Conservation (phyloP, 441 rosid species). For the Bocquillonia castaneifolia region DNA sequence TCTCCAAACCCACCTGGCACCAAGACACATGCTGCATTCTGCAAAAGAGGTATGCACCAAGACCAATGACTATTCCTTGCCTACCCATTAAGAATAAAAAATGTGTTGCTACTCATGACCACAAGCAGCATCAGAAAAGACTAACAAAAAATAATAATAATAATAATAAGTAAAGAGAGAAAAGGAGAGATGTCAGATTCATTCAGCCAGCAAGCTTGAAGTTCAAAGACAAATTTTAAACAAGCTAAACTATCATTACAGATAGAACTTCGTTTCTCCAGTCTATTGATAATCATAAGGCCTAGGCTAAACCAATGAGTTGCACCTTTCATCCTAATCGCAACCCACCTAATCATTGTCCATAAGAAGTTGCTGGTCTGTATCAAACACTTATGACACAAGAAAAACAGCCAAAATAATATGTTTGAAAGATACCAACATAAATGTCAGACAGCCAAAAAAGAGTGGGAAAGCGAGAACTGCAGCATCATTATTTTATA, state of each 20-base stretch:
- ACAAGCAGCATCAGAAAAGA: background rate
- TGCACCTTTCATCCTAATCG: too few species aligned
- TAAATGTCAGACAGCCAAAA: background rate
- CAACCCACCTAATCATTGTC: too few species aligned
- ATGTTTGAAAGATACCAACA: too few species aligned
- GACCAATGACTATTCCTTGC: background rate
- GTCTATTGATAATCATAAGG: too few species aligned
- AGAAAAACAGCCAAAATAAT: too few species aligned
- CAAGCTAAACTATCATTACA: too few species aligned
- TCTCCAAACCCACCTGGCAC: constrained; percentile 99
- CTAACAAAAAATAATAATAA: background rate
- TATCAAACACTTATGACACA: too few species aligned
- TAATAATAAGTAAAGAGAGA: background rate
- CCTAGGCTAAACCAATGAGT: too few species aligned
- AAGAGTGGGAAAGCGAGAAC: background rate
- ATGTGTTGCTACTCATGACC: background rate
- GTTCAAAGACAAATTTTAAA: background rate
- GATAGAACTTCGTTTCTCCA: too few species aligned
- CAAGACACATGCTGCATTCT: constrained; percentile 87
- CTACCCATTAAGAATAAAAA: background rate
- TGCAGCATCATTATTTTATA: background rate
- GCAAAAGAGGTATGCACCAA: constrained; percentile 15
- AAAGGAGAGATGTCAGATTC: background rate
- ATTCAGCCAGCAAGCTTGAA: background rate
- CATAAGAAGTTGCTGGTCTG: too few species aligned